phyloP scores from a whole-genome alignment of 169 alveolate species.

The Cryptosporidium baileyi region DNA sequence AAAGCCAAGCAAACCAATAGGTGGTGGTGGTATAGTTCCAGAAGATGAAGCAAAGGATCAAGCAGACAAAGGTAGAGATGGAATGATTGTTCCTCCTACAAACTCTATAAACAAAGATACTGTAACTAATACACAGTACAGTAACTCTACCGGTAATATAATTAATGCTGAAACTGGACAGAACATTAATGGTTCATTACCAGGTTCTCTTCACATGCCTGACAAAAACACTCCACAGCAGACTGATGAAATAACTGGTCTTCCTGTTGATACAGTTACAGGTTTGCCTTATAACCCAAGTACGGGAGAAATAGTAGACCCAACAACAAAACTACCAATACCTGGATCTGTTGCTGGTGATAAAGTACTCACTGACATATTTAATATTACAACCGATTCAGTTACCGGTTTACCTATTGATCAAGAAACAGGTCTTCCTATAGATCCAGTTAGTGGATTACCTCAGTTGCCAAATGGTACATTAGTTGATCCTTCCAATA shows the following conservation, averaged over 20 bases:
- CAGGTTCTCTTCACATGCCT: constrained; percentile 45
- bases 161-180: constrained; percentile 41
- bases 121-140: constrained; percentile 47
- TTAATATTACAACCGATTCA: constrained; percentile 35
- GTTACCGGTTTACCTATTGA: constrained; percentile 57
- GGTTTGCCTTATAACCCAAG: constrained; percentile 64
- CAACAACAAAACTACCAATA: constrained; percentile 33
- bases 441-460: constrained; percentile 59
- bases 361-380: constrained; percentile 6
- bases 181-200: constrained; percentile 38
- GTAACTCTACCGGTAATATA: constrained; percentile 54
- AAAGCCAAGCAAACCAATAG: constrained; percentile 33
- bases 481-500: constrained; percentile 61
- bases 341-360: constrained; percentile 70
- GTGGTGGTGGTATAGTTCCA: constrained; percentile 56
- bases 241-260: constrained; percentile 54
- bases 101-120: constrained; percentile 52
- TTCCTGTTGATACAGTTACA: constrained; percentile 60
- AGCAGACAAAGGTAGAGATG: constrained; percentile 51
- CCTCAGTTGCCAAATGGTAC: constrained; percentile 66
- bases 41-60: constrained; percentile 46
- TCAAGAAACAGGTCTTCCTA: constrained; percentile 47
- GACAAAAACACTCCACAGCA: constrained; percentile 48
- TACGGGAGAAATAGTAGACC: constrained; percentile 43
- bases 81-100: constrained; percentile 18